phyloP scores from a whole-genome alignment of 2,329 filamentous ascomycete genomes.

The Aspergillus aculeatinus region DNA sequence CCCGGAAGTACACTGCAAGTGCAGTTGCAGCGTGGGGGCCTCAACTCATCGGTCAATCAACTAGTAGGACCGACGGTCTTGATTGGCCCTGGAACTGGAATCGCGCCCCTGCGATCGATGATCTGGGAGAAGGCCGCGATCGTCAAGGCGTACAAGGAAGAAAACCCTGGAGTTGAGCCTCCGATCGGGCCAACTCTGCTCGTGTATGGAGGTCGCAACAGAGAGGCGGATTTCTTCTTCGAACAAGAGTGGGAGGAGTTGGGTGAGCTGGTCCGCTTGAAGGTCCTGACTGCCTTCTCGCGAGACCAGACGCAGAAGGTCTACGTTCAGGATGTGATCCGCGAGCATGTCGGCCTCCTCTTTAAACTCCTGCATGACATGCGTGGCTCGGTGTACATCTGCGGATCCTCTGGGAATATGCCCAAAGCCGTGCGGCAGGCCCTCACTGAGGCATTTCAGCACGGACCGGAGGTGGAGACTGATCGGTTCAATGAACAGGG shows the following conservation, averaged over 20 bases:
- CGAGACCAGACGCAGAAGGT: slow-evolving; percentile 64
- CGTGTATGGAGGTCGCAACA: slow-evolving; percentile 82
- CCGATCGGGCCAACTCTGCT: slow-evolving; percentile 56
- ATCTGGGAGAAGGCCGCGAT: slow-evolving; percentile 67
- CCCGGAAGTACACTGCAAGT: slow-evolving; percentile 61
- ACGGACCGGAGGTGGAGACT: slow-evolving; percentile 47
- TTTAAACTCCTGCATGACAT: slow-evolving; percentile 53
- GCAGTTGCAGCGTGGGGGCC: slow-evolving; percentile 54
- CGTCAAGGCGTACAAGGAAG: slow-evolving; percentile 31
- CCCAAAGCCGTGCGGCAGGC: slow-evolving; percentile 67
- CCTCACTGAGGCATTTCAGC: slow-evolving; percentile 59
- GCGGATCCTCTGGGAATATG: slow-evolving; percentile 66
- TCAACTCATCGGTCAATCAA: slow-evolving; percentile 50
- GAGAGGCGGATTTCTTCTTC: slow-evolving; percentile 77
- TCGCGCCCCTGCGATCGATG: slow-evolving; percentile 79
- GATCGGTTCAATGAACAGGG: slow-evolving; percentile 41
- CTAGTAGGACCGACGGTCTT: slow-evolving; percentile 64
- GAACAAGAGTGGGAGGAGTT: slow-evolving; percentile 67
- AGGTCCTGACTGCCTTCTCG: slow-evolving; percentile 67
- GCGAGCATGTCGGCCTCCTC: slow-evolving; percentile 50
- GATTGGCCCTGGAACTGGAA: slow-evolving; percentile 80
- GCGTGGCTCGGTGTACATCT: slow-evolving; percentile 53
- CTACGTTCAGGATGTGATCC: slow-evolving; percentile 67
- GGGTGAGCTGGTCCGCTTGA: slow-evolving; percentile 44
- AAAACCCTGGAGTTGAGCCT: slow-evolving; percentile 28